Conservation (phyloP, 768 basidiomycete genomes). For the Mycena polygramma region DNA sequence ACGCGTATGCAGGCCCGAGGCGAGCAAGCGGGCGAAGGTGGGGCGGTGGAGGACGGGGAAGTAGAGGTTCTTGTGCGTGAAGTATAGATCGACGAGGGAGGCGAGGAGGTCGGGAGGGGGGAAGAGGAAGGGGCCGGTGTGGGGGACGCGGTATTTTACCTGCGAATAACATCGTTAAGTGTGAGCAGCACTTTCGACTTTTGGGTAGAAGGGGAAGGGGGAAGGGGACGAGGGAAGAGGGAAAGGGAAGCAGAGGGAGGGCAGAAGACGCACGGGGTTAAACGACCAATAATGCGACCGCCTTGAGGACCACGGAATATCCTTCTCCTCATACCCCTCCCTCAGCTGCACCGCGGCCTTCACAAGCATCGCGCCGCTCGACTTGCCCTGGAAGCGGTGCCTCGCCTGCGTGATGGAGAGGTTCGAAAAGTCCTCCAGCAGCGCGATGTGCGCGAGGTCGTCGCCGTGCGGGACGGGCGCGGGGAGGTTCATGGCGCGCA, state of each 20-base stretch:
- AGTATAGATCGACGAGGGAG: slow-evolving; percentile 73
- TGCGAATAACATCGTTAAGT: not conserved
- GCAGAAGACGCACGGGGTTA: slow-evolving; percentile 29
- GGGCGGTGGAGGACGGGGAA: slow-evolving; percentile 80
- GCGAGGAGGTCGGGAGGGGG: slow-evolving; percentile 66
- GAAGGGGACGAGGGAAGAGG: no score
- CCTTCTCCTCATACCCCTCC: slow-evolving; percentile 13
- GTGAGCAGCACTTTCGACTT: no score
- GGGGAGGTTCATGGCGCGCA: not conserved
- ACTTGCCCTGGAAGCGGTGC: slow-evolving; percentile 20
- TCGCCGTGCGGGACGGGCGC: not conserved
- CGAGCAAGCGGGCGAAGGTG: slow-evolving; percentile 68
- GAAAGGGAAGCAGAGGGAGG: no score
- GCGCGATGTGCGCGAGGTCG: not conserved
- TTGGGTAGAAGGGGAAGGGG: no score
- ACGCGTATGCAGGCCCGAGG: slow-evolving; percentile 61
- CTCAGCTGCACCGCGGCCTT: slow-evolving; percentile 17
- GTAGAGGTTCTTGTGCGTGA: slow-evolving; percentile 64
- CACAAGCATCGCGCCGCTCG: slow-evolving; percentile 14
- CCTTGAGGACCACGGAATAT: slow-evolving; percentile 7
- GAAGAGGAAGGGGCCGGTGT: slow-evolving; percentile 50
- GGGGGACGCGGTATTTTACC: slow-evolving; percentile 13
- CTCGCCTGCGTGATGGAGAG: not conserved
- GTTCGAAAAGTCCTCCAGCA: not conserved
- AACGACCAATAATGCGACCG: slow-evolving; percentile 22